Conservation (phyloP, 805 yeast species). For the Yamadazyma sp. region DNA sequence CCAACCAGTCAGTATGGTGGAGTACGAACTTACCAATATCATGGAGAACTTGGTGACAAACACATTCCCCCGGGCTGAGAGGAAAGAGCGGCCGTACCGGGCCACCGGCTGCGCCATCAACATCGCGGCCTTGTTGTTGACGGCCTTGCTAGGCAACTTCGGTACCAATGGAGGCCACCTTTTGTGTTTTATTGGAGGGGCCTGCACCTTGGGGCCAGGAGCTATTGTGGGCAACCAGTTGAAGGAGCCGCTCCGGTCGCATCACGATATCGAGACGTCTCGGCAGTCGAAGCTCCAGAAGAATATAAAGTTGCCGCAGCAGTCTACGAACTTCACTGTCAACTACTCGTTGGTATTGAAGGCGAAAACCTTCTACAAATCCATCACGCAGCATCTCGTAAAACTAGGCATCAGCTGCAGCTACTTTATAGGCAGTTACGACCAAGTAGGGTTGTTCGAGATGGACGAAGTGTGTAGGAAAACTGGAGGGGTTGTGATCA, state of each 20-base stretch:
- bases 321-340: conserved; percentile 15
- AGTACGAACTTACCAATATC: conserved; percentile 75
- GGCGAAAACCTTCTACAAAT: conserved; percentile 56
- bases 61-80: conserved; percentile 51
- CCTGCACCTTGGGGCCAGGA: conserved; percentile 94
- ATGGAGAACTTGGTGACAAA: conserved; percentile 79
- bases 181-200: conserved; percentile 90
- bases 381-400: conserved; percentile 64
- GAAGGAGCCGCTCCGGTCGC: conserved; percentile 96
- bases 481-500: conserved; percentile 87
- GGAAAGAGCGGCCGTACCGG: conserved; percentile 72
- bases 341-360: conserved; percentile 15
- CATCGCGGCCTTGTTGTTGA: conserved; percentile 79
- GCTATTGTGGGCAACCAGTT: conserved; percentile 86
- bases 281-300: conserved; percentile 71
- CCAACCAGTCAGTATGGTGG: conserved; percentile 73
- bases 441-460: conserved; percentile 92
- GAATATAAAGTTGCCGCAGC: conserved; percentile 54
- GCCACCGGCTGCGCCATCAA: conserved; percentile 91
- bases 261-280: conserved; percentile 92
- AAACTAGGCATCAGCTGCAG: conserved; percentile 82
- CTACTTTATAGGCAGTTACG: conserved; percentile 92
- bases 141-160: conserved; percentile 76
- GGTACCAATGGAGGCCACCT: conserved; percentile 77
- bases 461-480: conserved; percentile 83